Base-by-base conservation (phyloP, 2,329 filamentous ascomycete species). In the Penicillium sp. region DNA sequence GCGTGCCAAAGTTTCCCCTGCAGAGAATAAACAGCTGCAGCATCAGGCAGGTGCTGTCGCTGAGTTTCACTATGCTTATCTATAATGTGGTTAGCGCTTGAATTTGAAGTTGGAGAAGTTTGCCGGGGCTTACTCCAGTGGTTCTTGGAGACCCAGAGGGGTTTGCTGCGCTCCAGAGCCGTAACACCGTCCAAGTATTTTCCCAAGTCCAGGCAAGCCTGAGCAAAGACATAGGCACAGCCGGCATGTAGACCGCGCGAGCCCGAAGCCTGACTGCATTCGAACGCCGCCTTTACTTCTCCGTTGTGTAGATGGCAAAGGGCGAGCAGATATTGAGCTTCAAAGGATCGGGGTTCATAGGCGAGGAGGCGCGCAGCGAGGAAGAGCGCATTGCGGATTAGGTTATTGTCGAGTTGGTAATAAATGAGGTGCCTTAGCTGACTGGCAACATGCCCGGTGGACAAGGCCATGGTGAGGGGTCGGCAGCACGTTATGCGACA, bases 151-250 rank as follows among this genome's bases (percentile, higher is more conserved):
- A 80, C 77, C 92, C 94, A 97, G 22, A 87, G 75, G n/a, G 79
- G 77, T 70, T 85, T 88, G 44, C 88, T 86, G 71, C 91, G 92
- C 66, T 99, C 94, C 68, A 99, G 76, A 6, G 90, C 91, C 11
- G 83, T 80, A 52, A 93, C 88, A 26, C 94, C 94, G 65, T 96
- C 90, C 57, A 88, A 86, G 71, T 88, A 87, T 60, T 86, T 85
- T 57, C 90, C 91, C 55, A 97, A 77, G 42, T 85, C 84, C 57
- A 97, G 77, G 69, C 91, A 97, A 37, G 91, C 86, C 69, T 96
- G 91, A 50, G 93, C 93, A 78, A 92, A 96, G 43, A 97, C 83
- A 76, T 93, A 97, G 17, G 90, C 85, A 74, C 93, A 97, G 30
- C 92, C 92, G 26, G 96, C 70, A 74, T 97, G 90, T 31, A 82